phyloP scores from a whole-genome alignment of 1,284 basidiomycete species.

The Microbotryum intermedium region DNA sequence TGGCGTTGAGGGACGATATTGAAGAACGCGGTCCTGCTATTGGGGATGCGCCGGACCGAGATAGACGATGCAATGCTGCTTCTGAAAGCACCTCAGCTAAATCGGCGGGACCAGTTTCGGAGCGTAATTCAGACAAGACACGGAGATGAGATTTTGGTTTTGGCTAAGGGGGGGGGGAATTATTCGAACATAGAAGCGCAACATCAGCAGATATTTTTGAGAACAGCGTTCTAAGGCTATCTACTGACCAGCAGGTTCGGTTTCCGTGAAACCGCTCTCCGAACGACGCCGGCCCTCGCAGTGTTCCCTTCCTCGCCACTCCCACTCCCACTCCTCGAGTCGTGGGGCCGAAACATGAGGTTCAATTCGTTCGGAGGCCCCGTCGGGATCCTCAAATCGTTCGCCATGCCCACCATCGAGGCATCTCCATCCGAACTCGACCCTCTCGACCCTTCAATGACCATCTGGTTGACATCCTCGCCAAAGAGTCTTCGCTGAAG shows the following conservation, averaged over 20 bases:
- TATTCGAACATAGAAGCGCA: background rate
- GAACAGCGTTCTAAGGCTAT: background rate
- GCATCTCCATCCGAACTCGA: background rate
- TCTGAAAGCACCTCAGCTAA: conserved; percentile 22
- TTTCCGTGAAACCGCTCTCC: conserved; percentile 16
- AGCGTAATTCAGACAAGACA: conserved; percentile 15
- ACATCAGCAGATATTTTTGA: background rate
- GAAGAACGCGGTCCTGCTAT: conserved; percentile 8
- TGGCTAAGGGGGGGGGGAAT: conserved; percentile 5
- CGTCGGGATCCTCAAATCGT: conserved; percentile 13
- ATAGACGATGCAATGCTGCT: conserved; percentile 23
- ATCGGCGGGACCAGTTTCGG: conserved; percentile 18
- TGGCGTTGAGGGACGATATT: background rate
- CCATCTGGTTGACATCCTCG: conserved; percentile 17
- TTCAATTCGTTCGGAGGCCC: background rate
- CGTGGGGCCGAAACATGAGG: conserved; percentile 1
- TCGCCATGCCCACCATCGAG: conserved; percentile 9
- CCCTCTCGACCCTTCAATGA: conserved; percentile 1
- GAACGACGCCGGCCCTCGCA: conserved; percentile 5
- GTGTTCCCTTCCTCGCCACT: conserved; percentile 7
- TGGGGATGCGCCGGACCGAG: conserved; percentile 15
- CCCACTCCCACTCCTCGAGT: conserved; percentile 10
- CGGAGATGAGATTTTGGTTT: conserved; percentile 27
- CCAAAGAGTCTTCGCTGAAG: conserved; percentile 21
- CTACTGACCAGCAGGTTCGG: conserved; percentile 24